Percentiles rank a stretch among this genome's conserved stretches.
Conservation (phyloP, 306 rosid species). For the Rosa chinensis region DNA sequence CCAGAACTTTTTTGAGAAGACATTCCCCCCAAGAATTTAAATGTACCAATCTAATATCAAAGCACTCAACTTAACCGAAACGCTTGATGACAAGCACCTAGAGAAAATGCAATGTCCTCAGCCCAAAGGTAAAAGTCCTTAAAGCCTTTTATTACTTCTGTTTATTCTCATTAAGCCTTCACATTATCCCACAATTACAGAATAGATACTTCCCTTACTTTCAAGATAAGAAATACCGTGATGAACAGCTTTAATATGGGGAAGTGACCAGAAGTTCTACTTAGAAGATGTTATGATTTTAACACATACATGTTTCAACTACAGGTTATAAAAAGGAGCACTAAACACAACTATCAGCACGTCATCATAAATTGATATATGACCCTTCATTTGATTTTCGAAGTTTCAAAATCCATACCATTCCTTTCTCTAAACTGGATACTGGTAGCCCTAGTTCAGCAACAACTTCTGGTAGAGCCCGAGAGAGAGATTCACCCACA, state of each 20-base stretch:
- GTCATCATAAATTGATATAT: not conserved
- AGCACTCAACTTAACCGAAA: not conserved
- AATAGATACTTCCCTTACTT: not conserved
- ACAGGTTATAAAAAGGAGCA: not conserved
- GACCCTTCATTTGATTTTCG: conserved; percentile 3
- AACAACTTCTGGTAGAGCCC: conserved; percentile 77
- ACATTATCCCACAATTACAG: not conserved
- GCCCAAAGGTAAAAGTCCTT: not conserved
- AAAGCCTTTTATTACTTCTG: not conserved
- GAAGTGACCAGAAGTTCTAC: not conserved
- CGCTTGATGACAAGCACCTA: not conserved
- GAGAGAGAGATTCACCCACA: conserved; percentile 75
- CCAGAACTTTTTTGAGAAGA: not conserved
- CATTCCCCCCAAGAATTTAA: no score
- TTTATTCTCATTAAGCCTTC: not conserved
- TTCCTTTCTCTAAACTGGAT: conserved; percentile 82
- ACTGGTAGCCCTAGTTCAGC: conserved; percentile 69
- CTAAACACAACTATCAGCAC: not conserved
- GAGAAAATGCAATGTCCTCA: not conserved
- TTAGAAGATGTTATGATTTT: not conserved
- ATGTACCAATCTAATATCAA: not conserved
- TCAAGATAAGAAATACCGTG: not conserved
- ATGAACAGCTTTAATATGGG: not conserved
- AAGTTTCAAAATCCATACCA: conserved; percentile 54
- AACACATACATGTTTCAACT: conserved; percentile 5